Base-by-base conservation (phyloP, 257 asterid genomes). In the Solanum rostratum region DNA sequence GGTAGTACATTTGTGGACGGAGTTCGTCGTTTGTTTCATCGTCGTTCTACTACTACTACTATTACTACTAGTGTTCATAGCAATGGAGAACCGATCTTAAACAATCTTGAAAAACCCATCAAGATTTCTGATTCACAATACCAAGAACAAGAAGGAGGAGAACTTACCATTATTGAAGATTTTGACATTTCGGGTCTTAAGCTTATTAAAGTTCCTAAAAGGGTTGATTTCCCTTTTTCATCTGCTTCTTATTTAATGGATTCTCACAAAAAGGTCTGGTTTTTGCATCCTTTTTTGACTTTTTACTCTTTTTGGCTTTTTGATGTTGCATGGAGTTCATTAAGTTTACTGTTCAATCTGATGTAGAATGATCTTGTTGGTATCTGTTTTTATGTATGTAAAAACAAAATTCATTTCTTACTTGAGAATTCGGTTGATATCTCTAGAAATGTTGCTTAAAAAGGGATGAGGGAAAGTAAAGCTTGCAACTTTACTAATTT, bases 1-100 rank as follows among this genome's bases (percentile, higher is more conserved):
- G 94, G 95, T 84, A 86, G 39, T 83, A 85, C 97, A 88, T 95
- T 96, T 83, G 97, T 96, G 95, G 98, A 95, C 81, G 94, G 93
- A 62, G 93, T 96, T 90, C 94, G 97, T 92, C 94, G 93, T 84
- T 92, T 88, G 95, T 95, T 93, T 79, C 95, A 92, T 22, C 90
- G 96, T 84, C 90, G 91, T 73, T 43, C 79, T 20, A 60, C 85
- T 60, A 79, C 87, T 71, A 83, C 85, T 50, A 50, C 91, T 85
- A 80, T 87, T 87, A 85, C 80, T 86, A 82, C 53, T 84, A 81
- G 10, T 50, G 79, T 71, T 73, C 84, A 65, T 79, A 69, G 10
- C 81, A 63, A 90, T 88, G 94, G 85, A 49, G 81, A 85, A 33
- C 55, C 89, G 63, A 86, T 76, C 88, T 81, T 83, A 79, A 84